Base-by-base conservation (phyloP, 257 asterid species). In the Penstemon eatonii region DNA sequence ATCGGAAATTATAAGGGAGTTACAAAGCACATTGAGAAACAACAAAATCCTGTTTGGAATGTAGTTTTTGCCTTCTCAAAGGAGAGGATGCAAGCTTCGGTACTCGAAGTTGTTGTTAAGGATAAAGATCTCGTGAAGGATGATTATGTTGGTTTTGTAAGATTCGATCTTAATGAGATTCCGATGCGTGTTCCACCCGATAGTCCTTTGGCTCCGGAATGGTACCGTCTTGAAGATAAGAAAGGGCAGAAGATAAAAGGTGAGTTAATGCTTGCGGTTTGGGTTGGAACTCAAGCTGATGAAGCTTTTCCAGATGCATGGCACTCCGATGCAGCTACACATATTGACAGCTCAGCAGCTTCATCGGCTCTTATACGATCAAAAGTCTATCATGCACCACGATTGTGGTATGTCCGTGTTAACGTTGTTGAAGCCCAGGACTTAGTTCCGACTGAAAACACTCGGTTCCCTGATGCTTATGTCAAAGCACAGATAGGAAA, bases 231-330 rank as follows among this genome's bases (percentile, higher is more conserved):
- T 42, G 82, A 79, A 67, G 90, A 86, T 57, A 91, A 87, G 82
- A 91, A 85, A 74, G 96, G 96, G 3, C 90, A 84, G 75, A 91
- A 91, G 71, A 84, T 83, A 58, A 87, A 84, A 62, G 94, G 98
- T 1, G 98, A 89, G 75, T 73, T 91, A 66, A 91, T 91, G 98
- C 95, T 91, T 43, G 96, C 96, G 0, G 87, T 91, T 36, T 91
- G 98, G 98, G 83, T 87, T 18, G 98, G 98, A 5, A 91, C 98
- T 9, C 98, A 91, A 79, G 96, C 96, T 1, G 98, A 89, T 10
- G 98, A 91, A 75, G 96, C 98, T 0, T 89, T 87, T 76, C 95
- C 96, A 2, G 96, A 89, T 68, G 98, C 95, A 15, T 92, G 98
- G 95, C 95, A 89, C 73, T 92, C 98, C 4, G 96, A 92, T 65